phyloP scores from a whole-genome alignment of 352 stramenopile species.

The Phytophthora tubulina region DNA sequence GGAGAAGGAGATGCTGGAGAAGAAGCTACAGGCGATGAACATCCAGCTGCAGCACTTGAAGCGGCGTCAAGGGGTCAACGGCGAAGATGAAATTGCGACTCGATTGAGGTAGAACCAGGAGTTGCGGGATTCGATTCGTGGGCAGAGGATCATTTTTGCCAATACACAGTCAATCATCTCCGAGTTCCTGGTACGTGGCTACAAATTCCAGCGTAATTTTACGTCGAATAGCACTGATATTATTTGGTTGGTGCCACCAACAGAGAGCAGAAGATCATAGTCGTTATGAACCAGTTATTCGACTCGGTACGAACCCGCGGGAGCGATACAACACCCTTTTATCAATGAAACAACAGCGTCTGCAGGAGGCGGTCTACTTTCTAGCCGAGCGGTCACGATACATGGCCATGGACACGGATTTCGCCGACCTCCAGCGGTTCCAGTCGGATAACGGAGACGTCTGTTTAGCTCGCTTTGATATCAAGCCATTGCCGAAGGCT shows the following conservation, averaged over 20 bases:
- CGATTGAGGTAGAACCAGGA: constrained; percentile 38
- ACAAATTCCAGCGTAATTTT: background rate
- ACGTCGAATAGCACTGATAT: background rate
- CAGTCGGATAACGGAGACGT: constrained; percentile 48
- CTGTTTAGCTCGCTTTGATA: constrained; percentile 52
- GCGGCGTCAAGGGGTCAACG: constrained; percentile 11
- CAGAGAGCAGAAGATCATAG: constrained; percentile 43
- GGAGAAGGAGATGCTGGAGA: constrained; percentile 49
- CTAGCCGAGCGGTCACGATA: constrained; percentile 45
- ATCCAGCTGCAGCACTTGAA: constrained; percentile 41
- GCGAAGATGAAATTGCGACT: constrained; percentile 21
- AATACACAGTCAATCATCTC: constrained; percentile 47
- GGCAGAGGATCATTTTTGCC: constrained; percentile 49
- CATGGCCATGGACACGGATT: constrained; percentile 47
- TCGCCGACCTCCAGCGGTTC: constrained; percentile 53
- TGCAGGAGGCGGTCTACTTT: constrained; percentile 51
- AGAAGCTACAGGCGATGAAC: constrained; percentile 40
- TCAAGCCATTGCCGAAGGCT: constrained; percentile 49
- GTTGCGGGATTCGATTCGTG: constrained; percentile 45
- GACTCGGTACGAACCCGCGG: constrained; percentile 36
- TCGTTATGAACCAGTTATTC: constrained; percentile 49
- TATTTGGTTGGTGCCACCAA: background rate
- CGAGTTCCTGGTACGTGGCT: constrained; percentile 46
- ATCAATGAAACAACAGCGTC: constrained; percentile 47
- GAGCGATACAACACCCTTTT: constrained; percentile 49